Evolutionary conservation across 2,329 filamentous ascomycete genomes (phyloP), one percentile per base, ranked within the genome.

Genomic region (Ophiosphaerella herpotricha): DNA sequence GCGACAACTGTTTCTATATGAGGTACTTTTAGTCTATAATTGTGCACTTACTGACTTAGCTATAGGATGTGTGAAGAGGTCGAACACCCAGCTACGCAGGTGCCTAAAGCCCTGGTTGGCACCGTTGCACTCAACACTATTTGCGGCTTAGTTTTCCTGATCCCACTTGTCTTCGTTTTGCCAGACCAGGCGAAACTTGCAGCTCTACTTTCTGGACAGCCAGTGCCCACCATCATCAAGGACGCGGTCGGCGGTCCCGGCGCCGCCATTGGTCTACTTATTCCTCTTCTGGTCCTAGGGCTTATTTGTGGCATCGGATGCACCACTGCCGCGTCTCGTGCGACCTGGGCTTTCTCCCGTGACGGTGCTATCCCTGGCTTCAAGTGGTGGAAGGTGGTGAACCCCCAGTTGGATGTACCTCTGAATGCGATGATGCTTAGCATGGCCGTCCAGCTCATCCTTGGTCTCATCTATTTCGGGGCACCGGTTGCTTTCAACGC

Each of bases 1-100:
- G 61, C 63, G 57, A 55, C 61, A 51, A 38, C 42, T 45, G 44
- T 46, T 48, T 54, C 41, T 49, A 40, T 43, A 55, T 39, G 52
- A 59, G 57, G 58, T 61, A 60, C 58, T 31, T 11, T 43, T 38
- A 32, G 43, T 31, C 6, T 26, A 16, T 32, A 39, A 21, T 48
- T 53, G 60, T 50, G 58, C 49, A 58, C 39, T 23, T 46, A 58
- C 70, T 72, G 56, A 72, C 58, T 52, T 8, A 41, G 40, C 6
- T 26, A n/a, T 32, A 87, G 83, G 55, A 90, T 89, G 87, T 89
- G 85, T 62, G 87, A 90, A 72, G 87, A 90, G 70, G 86, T 89
- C 11, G 78, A 81, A 65, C 75, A 84, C 40, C 87, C 87, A 5
- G 78, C 84, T 0, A 82, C 79, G 2, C 87, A 89, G 69, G 86